These are phyloP conservation scores for Takashimella koratensis DNA, from an alignment of 1,284 basidiomycete genomes.

Conservation along the genomic window DNA sequence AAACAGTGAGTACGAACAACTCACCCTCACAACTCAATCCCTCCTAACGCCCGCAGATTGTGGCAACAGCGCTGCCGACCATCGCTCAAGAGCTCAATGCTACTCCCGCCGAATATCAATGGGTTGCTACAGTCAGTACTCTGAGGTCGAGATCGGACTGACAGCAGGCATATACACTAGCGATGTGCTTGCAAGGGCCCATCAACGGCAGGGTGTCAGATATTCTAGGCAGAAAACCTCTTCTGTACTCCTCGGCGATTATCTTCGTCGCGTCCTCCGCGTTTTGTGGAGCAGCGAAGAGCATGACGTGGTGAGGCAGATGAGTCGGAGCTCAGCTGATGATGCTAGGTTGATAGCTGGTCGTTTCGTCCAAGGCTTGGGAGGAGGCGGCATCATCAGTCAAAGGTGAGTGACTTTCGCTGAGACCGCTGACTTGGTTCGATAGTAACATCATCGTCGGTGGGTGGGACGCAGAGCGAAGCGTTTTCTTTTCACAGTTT, in stretches of 20 bases:
- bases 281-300: conserved; percentile 29
- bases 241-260: conserved; percentile 23
- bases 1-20: conserved; percentile 12
- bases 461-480: no score
- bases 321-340: no score
- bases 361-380: conserved; percentile 37
- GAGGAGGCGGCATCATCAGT: conserved; percentile 41
- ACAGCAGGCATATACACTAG: conserved; percentile 19
- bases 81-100: conserved; percentile 32
- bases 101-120: conserved; percentile 32
- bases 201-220: conserved; percentile 35
- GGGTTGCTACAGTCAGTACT: conserved; percentile 26
- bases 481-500: no score
- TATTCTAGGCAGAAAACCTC: conserved; percentile 34
- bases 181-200: conserved; percentile 27
- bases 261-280: conserved; percentile 28
- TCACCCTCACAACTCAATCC: not conserved
- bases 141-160: not conserved
- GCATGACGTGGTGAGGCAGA: conserved; percentile 28
- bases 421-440: no score
- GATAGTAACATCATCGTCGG: no score
- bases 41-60: no score
- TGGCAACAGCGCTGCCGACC: conserved; percentile 30
- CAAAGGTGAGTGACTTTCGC: no score
- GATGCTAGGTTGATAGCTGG: conserved; percentile 33